phyloP scores from a whole-genome alignment of 83 land plant genomes.

The Picea engelmannii region DNA sequence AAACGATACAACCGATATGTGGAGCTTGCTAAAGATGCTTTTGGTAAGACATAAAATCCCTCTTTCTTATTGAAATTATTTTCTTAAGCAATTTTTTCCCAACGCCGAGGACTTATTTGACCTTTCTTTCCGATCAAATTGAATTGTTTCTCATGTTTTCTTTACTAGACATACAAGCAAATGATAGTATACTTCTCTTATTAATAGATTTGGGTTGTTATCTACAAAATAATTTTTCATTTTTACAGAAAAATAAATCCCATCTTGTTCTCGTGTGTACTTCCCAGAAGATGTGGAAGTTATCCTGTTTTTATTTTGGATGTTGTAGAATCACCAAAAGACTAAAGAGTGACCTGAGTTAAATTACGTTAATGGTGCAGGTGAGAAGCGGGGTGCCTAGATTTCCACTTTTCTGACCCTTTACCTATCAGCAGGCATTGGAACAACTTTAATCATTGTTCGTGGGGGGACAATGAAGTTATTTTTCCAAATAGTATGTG shows the following conservation, averaged over 20 bases:
- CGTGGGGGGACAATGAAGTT: slow-evolving; percentile 71
- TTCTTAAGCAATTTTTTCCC: not conserved
- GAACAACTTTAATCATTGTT: slow-evolving; percentile 58
- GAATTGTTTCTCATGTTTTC: not conserved
- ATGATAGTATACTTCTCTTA: not conserved
- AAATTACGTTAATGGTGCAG: too few species aligned
- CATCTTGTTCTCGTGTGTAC: not conserved
- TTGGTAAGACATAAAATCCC: slow-evolving; percentile 49
- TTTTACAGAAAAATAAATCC: not conserved
- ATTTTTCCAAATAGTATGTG: slow-evolving; percentile 67
- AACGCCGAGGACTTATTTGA: too few species aligned
- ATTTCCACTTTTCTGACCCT: slow-evolving; percentile 56
- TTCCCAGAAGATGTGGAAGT: not conserved
- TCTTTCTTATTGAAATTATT: not conserved
- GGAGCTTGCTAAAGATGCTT: slow-evolving; percentile 56
- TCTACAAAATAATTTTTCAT: not conserved
- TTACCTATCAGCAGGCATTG: slow-evolving; percentile 81
- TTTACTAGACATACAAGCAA: not conserved
- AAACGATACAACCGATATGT: slow-evolving; percentile 66
- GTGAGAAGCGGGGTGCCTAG: not conserved
- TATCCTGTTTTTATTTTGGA: not conserved
- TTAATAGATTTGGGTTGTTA: not conserved
- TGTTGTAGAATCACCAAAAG: not conserved
- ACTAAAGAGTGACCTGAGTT: too few species aligned
- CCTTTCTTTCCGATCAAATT: not conserved